A percentile compares a stretch with the other conserved stretches of the same genome.
Conservation (phyloP, 257 asterid species). For the Coffea eugenioides region DNA sequence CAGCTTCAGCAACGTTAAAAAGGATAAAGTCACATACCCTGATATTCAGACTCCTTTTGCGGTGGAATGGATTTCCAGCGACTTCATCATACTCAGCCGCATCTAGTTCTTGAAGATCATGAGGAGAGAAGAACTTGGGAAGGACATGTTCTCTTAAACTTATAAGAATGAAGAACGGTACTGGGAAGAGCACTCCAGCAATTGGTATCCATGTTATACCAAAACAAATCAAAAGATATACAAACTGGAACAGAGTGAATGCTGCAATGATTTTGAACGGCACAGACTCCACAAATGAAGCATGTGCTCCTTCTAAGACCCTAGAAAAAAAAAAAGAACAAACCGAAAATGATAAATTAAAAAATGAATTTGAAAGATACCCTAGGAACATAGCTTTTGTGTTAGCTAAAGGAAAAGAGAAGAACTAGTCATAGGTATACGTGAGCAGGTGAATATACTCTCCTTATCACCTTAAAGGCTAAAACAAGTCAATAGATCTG, state of each 20-base stretch:
- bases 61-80: constrained; percentile 43
- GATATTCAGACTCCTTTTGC: constrained; percentile 37
- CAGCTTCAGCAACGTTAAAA: not conserved
- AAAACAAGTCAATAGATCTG: not conserved
- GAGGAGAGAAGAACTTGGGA: constrained; percentile 60
- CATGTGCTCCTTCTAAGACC: constrained; percentile 63
- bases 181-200: constrained; percentile 82
- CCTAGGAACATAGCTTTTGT: not conserved
- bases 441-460: not conserved
- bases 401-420: not conserved
- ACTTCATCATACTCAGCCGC: constrained; percentile 87
- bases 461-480: not conserved
- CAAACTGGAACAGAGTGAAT: constrained; percentile 64
- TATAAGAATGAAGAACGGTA: constrained; percentile 75
- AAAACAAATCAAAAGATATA: constrained; percentile 62
- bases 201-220: constrained; percentile 95
- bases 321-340: constrained; percentile 33
- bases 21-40: constrained; percentile 30
- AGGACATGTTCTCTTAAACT: constrained; percentile 70
- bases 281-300: constrained; percentile 78
- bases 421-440: not conserved
- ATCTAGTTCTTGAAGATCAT: constrained; percentile 67
- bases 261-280: constrained; percentile 75
- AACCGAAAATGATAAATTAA: not conserved
- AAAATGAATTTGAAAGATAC: not conserved